Evolutionary conservation across 495 filamentous ascomycete species (phyloP), one percentile per base, ranked within the genome.

Genomic region (Lophiostoma macrostomum): DNA sequence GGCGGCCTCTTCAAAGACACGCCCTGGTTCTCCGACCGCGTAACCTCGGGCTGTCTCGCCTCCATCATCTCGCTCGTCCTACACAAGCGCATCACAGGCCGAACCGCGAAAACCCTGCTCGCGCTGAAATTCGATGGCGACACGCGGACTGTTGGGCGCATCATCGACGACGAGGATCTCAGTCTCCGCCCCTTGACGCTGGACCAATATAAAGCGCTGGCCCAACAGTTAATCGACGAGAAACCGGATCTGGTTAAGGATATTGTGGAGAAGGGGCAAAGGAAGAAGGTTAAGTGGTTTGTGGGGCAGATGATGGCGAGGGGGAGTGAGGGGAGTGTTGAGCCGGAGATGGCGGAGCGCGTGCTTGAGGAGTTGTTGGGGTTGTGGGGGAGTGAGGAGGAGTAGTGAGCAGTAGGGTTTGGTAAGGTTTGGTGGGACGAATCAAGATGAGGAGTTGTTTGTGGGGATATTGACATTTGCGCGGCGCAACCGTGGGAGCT

Each of bases 261-360:
- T 61, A 87, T 95, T 55, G 67, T 79, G 41, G 67, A 67, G 24
- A 79, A 84, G 59, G 79, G 80, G 25, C 80, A 85, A 4, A 73
- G 77, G 40, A 85, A 86, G 2, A 95, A 96, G 69, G 68, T 94
- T 24, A 85, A 84, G 62, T 96, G 84, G 69, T 82, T 97, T 56
- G 84, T 98, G 4, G 93, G 93, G 14, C 85, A 86, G 70, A 93
- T 96, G 87, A 89, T 98, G 78, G 76, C 80, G 39, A 71, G 73
- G 29, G 85, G 88, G 6, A 80, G 80, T 24, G 83, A 88, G 58
- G 86, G 90, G 28, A 84, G 80, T 4, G 82, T 95, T 27, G 84
- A 94, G 69, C 84, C 91, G 5, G 75, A 70, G 41, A 80, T 76
- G 54, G 94, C 89, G 0, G 83, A 86, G 72, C 72, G 69, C 53